Base-by-base conservation (phyloP, 208 protist genomes). In the Acanthamoeba rhysodes region DNA sequence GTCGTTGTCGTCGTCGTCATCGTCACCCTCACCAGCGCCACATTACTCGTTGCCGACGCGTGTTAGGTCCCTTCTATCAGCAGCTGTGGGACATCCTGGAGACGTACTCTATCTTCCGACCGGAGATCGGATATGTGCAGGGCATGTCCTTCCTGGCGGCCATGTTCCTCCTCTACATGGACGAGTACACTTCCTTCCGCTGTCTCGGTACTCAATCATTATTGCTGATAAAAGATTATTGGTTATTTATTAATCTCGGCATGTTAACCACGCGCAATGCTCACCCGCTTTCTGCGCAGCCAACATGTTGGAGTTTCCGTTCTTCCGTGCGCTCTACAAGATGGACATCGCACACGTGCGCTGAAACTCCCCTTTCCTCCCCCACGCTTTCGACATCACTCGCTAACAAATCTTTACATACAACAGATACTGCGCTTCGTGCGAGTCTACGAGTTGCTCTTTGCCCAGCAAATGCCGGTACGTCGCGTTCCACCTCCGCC, bases 101-200 rank as follows among this genome's bases (percentile, higher is more conserved):
- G 24, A 82, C 74, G 34, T 82, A 82, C 74, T 45, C 74, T 3
- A 82, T 82, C 45, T 82, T 82, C 45, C 74, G 74, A 34, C 74
- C 74, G 8, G 74, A 82, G 74, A 50, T 82, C 20, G 74, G 74
- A 2, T 48, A 90, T 16, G 82, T 90, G 22, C 82, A 90, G 57
- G 82, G 82, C 22, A 90, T 90, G 82, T 90, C 82, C 82, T 90
- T 70, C 37, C 82, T 90, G 18, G 82, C 82, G 6, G 82, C 82
- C 29, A 68, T 90, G 48, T 66, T 90, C 53, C 55, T 90, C 32
- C 82, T 90, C 32, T 90, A 90, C 55, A 70, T 90, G 57, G 82
- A 90, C 82, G 53, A 59, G 57, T 90, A 68, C 48, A 32, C 55
- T 9, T 59, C 82, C 16, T 90, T 90, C 82, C 48, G 53, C 29